Conservation (phyloP, 441 rosid genomes). For the Lepidium campestre region DNA sequence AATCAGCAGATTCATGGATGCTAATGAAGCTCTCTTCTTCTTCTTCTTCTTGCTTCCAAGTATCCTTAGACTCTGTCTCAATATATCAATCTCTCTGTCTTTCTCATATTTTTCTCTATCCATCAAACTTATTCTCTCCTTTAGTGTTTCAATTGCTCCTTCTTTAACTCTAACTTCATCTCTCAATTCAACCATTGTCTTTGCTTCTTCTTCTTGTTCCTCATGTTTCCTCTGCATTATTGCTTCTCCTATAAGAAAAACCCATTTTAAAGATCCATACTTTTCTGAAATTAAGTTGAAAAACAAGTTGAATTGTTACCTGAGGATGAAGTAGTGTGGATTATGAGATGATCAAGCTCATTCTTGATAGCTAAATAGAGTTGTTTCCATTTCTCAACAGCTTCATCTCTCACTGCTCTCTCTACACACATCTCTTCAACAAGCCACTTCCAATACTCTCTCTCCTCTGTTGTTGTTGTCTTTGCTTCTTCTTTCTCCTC, state of each 20-base stretch:
- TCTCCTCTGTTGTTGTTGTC: conserved; percentile 19
- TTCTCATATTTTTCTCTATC: conserved; percentile 47
- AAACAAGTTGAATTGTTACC: conserved; percentile 3
- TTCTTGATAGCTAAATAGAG: conserved; percentile 76
- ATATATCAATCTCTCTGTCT: conserved; percentile 56
- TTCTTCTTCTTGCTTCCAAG: conserved; percentile 37
- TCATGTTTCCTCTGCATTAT: conserved; percentile 37
- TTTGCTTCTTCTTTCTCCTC: conserved; percentile 25
- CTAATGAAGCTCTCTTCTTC: conserved; percentile 6
- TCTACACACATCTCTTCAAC: conserved; percentile 66
- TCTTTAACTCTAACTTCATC: conserved; percentile 53
- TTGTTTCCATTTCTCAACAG: conserved; percentile 81
- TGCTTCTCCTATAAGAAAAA: conserved; percentile 37
- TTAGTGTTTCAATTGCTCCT: conserved; percentile 38
- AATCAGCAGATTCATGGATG: conserved; percentile 6
- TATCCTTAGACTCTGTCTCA: conserved; percentile 71
- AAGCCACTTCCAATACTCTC: conserved; percentile 31
- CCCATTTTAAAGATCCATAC: conserved; percentile 3
- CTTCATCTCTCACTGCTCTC: conserved; percentile 63
- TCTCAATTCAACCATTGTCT: conserved; percentile 44
- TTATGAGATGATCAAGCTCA: conserved; percentile 85
- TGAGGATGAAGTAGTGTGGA: conserved; percentile 41
- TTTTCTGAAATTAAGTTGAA: not conserved
- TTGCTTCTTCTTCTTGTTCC: conserved; percentile 30
- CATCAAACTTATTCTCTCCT: conserved; percentile 32